phyloP scores from a whole-genome alignment of 345 rosid species.

The Hevea brasiliensis region DNA sequence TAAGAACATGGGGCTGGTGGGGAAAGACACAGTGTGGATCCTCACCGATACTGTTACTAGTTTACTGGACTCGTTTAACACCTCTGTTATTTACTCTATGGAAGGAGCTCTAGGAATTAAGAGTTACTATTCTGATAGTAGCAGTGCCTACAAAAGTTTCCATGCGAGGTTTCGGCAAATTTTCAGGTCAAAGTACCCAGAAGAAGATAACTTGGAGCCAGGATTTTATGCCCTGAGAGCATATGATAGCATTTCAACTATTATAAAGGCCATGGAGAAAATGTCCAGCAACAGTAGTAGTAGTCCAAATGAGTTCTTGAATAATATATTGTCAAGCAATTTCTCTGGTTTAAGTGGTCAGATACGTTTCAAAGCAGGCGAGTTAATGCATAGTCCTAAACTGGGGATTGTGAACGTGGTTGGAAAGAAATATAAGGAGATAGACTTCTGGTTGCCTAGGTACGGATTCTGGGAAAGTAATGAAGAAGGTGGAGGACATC shows the following conservation, averaged over 20 bases:
- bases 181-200: conserved; percentile 27
- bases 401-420: conserved; percentile 39
- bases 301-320: conserved; percentile 10
- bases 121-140: conserved; percentile 18
- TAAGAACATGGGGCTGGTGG: conserved; percentile 35
- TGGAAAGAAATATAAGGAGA: conserved; percentile 42
- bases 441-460: conserved; percentile 41
- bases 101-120: conserved; percentile 52
- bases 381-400: conserved; percentile 5
- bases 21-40: conserved; percentile 48
- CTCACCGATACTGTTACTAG: conserved; percentile 30
- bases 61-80: conserved; percentile 35
- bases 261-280: conserved; percentile 20
- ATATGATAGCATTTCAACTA: conserved; percentile 37
- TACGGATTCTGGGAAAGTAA: conserved; percentile 30
- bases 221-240: conserved; percentile 40
- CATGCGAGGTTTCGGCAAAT: conserved; percentile 13
- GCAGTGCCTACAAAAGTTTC: conserved; percentile 23
- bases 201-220: conserved; percentile 35
- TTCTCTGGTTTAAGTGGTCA: conserved; percentile 46
- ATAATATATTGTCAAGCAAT: conserved; percentile 24
- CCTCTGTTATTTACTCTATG: conserved; percentile 43
- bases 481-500: neutral
- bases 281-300: neutral
- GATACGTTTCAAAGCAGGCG: conserved; percentile 31